Percentiles rank a stretch among this genome's conserved stretches.
phyloP scores from a whole-genome alignment of 495 filamentous ascomycete species.

The Lentithecium fluviatile region DNA sequence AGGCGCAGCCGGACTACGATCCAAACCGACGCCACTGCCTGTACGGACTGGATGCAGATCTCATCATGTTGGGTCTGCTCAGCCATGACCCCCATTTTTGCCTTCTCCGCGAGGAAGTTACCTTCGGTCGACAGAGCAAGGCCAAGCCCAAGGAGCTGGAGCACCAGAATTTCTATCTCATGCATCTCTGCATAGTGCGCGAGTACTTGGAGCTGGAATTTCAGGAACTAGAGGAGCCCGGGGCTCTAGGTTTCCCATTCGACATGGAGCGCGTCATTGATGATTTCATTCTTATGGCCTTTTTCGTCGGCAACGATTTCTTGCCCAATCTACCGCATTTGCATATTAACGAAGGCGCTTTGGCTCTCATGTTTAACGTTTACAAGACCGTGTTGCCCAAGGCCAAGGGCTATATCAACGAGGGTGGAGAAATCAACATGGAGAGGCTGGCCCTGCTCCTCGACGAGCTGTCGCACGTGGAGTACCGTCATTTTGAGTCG shows the following conservation, averaged over 20 bases:
- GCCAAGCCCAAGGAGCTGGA: conserved; percentile 93
- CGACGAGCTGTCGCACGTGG: conserved; percentile 77
- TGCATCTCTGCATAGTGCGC: conserved; percentile 95
- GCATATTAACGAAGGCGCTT: conserved; percentile 97
- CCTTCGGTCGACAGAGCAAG: conserved; percentile 82
- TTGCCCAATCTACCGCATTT: conserved; percentile 92
- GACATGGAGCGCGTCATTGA: conserved; percentile 97
- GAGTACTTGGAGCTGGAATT: conserved; percentile 98
- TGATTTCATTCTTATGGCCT: conserved; percentile 99
- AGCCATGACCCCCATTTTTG: conserved; percentile 99
- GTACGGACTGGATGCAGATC: conserved; percentile 94
- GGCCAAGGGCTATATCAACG: conserved; percentile 94
- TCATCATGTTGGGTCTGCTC: conserved; percentile 96
- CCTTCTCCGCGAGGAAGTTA: conserved; percentile 94
- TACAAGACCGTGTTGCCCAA: conserved; percentile 89
- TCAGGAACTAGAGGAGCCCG: conserved; percentile 81
- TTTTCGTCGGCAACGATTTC: conserved; percentile 99
- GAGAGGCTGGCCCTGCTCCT: conserved; percentile 73
- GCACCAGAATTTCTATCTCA: conserved; percentile 97
- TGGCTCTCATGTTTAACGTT: conserved; percentile 94
- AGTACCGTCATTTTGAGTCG: conserved; percentile 86
- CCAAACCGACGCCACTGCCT: conserved; percentile 96
- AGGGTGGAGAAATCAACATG: conserved; percentile 86
- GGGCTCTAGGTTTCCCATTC: conserved; percentile 72
- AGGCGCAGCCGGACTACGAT: conserved; percentile 89